Evolutionary conservation across 2,329 filamentous ascomycete species (phyloP), one percentile per base, ranked within the genome.

Genomic region (Fusarium sp.): DNA sequence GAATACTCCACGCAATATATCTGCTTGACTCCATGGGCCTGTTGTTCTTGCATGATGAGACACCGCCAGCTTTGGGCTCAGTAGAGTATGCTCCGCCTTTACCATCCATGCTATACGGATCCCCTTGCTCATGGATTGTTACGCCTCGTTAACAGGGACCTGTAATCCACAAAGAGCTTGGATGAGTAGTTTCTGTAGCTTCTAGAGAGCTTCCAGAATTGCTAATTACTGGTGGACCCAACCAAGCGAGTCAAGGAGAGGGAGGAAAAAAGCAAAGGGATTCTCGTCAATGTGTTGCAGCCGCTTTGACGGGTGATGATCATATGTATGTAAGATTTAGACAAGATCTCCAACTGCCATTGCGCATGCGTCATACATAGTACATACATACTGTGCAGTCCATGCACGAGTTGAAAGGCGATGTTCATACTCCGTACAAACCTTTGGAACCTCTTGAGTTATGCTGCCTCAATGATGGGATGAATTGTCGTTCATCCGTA

Each of bases 151-250:
- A 59, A 30, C 67, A 70, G 58, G 67, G 67, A 47, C n/a, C 51
- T 24, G 38, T 57, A 47, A 38, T 68, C 58, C 58, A 70, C 38
- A 47, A 45, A 60, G 49, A 29, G 43, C 56, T 46, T 44, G 62
- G 43, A 34, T 27, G 34, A 53, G 49, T 18, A 27, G 49, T 8
- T 43, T 43, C 32, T 53, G 32, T 53, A 44, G 60, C 60, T 69
- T 65, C 67, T 44, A 69, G 47, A 56, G 34, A 43, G 46, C 43
- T 70, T 70, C 67, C 67, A 70, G 68, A 70, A 70, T 64, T 63
- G 47, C 58, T 24, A 58, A 32, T 56, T 58, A 38, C 40, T 56
- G 46, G 58, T 46, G 51, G 58, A 56, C 58, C 60, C 52, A 46
- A 27, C 34, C 43, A 70, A 64, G 67, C 54, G 48, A 70, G 67